Percentiles rank a stretch among this genome's conserved stretches.
phyloP scores from a whole-genome alignment of 257 asterid species.

The Solanum chilense region DNA sequence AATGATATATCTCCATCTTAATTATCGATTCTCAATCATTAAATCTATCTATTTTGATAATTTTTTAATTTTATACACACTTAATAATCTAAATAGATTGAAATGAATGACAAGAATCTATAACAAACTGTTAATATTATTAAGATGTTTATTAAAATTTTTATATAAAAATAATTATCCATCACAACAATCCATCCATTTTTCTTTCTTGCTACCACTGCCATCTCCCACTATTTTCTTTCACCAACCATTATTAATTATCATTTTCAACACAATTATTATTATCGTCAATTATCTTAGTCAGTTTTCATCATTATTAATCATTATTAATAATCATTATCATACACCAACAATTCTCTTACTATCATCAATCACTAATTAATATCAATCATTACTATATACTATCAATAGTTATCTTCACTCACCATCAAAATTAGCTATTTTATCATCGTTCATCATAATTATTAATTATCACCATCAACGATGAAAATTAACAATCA shows the following conservation, averaged over 20 bases:
- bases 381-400: background rate
- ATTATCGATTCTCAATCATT: background rate
- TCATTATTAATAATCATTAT: background rate
- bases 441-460: background rate
- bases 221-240: background rate
- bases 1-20: background rate
- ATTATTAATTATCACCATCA: background rate
- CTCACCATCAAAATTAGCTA: background rate
- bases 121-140: background rate
- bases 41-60: background rate
- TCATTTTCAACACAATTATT: too few species aligned
- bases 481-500: background rate
- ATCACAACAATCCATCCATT: background rate
- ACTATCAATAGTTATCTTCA: background rate
- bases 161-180: background rate
- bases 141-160: too few species aligned
- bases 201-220: background rate
- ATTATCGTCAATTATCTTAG: background rate
- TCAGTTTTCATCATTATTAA: background rate
- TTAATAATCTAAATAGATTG: background rate
- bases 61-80: background rate
- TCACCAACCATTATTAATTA: too few species aligned
- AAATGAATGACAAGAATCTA: background rate
- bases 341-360: background rate
- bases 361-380: background rate